Evolutionary conservation across 2,329 filamentous ascomycete genomes (phyloP), one percentile per base, ranked within the genome.

Genomic region (Fusarium setosum): DNA sequence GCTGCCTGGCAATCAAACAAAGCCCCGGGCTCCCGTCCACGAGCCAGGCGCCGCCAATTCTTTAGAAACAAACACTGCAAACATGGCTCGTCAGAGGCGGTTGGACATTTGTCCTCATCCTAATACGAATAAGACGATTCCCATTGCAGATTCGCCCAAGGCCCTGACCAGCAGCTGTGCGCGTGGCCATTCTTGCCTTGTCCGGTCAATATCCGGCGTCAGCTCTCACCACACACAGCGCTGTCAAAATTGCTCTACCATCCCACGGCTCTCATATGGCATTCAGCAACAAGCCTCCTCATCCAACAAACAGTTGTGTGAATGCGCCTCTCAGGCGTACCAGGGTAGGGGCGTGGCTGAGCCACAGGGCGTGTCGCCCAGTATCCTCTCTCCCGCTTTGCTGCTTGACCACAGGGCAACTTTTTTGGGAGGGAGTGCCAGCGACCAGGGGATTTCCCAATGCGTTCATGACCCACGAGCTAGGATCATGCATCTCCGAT

Each of bases 401-500:
- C 40, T 52, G 44, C 49, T 45, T 56, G 44, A 53, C 47, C 55
- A 57, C 41, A 20, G 15, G n/a, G 37, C 35, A 48, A 52, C 56
- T 56, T 48, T 29, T 53, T 26, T 47, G 32, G 35, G 41, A 55
- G 52, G 37, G 54, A 42, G 45, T 45, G 49, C 45, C 51, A 45
- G 47, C 51, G 44, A 51, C 54, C 65, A 69, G 63, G 66, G 62
- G 50, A 38, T 53, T 47, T 54, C 48, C 59, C 50, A 63, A 68
- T 59, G 56, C 59, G 51, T 57, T 51, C 54, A 68, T 23, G 55
- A 47, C 41, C 54, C 54, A 59, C 49, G 60, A 58, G 47, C 72
- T 51, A 57, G 72, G 71, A 74, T 72, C 64, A 70, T 66, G 69
- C 67, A 66, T 72, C 63, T 69, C 56, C 55, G 38, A 56, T 61